These are phyloP conservation scores for Cryptococcus sp. DNA, from an alignment of 1,284 basidiomycete genomes.

Conservation along the genomic window DNA sequence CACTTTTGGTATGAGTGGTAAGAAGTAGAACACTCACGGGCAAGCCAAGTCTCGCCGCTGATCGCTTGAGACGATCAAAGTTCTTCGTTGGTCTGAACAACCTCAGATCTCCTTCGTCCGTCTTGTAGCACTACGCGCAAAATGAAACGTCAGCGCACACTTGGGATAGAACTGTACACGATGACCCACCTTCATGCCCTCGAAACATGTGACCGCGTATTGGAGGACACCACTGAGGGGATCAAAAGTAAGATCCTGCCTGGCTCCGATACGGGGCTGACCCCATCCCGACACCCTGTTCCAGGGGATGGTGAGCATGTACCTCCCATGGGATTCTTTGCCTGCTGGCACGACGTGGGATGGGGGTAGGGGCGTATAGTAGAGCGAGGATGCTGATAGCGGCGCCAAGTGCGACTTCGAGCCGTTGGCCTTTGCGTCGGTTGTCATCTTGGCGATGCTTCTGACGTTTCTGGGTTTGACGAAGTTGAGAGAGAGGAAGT, in stretches of 20 bases:
- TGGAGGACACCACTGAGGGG: constrained; percentile 49
- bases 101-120: constrained; percentile 41
- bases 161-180: background rate
- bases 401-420: constrained; percentile 15
- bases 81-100: constrained; percentile 49
- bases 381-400: constrained; percentile 39
- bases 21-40: constrained; percentile 32
- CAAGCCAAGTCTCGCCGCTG: constrained; percentile 45
- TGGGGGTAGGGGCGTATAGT: constrained; percentile 43
- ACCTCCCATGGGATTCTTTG: constrained; percentile 39
- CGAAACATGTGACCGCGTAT: constrained; percentile 52
- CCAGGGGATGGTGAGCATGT: constrained; percentile 47
- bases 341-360: constrained; percentile 33
- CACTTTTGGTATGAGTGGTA: background rate
- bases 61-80: constrained; percentile 50
- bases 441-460: background rate
- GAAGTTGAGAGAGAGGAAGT: too few species aligned
- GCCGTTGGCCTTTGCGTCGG: background rate
- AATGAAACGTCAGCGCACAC: background rate
- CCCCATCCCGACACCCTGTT: constrained; percentile 47
- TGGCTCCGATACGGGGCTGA: constrained; percentile 44
- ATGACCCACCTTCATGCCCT: constrained; percentile 51
- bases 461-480: too few species aligned
- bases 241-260: constrained; percentile 41
- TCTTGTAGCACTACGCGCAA: constrained; percentile 45